These are phyloP conservation scores for Fusarium sp. DNA, from an alignment of 2,329 filamentous ascomycete genomes.

Conservation along the genomic window DNA sequence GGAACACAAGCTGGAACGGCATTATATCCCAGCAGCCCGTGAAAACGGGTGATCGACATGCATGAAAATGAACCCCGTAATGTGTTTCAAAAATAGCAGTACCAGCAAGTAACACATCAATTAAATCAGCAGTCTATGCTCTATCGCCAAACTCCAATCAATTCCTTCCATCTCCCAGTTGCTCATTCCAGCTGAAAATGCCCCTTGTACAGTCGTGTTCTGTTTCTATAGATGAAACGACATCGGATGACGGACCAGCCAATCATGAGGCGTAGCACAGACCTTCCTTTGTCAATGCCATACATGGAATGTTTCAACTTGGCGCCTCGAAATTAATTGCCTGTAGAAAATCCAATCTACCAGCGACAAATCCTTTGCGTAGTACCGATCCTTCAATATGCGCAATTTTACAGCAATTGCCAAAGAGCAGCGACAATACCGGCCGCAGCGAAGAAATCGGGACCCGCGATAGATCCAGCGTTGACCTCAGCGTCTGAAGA, in stretches of 20 bases:
- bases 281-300: neutral
- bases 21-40: neutral
- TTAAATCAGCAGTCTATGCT: slow-evolving; percentile 3
- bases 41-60: slow-evolving; percentile 13
- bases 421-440: slow-evolving; percentile 15
- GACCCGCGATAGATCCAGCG: neutral
- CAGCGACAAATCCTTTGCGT: neutral
- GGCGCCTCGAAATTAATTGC: neutral
- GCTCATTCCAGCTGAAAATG: neutral
- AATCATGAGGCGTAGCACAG: neutral
- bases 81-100: slow-evolving; percentile 13
- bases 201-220: neutral
- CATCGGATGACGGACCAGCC: neutral
- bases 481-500: slow-evolving; percentile 6
- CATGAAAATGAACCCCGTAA: slow-evolving; percentile 19
- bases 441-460: neutral
- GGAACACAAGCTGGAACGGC: slow-evolving; percentile 7
- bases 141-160: neutral
- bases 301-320: slow-evolving; percentile 4
- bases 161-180: neutral
- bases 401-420: slow-evolving; percentile 16
- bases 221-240: neutral
- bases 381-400: neutral
- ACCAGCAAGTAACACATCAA: neutral
- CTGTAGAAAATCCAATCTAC: neutral